Conservation (phyloP, 768 basidiomycete genomes). For the Phylloporus sp. region DNA sequence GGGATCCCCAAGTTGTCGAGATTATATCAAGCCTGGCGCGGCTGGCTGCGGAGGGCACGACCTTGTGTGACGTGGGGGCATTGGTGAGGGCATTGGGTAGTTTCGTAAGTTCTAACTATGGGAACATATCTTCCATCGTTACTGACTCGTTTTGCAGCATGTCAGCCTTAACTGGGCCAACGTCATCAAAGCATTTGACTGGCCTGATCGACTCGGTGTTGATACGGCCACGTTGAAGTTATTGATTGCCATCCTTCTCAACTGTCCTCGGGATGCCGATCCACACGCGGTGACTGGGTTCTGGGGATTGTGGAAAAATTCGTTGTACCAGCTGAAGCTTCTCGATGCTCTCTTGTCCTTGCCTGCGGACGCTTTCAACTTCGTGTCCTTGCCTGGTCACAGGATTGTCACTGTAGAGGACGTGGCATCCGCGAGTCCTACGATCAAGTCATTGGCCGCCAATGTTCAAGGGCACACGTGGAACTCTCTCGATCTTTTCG, state of each 20-base stretch:
- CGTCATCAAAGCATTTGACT: slow-evolving; percentile 83
- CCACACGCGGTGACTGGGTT: slow-evolving; percentile 81
- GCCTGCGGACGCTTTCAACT: slow-evolving; percentile 87
- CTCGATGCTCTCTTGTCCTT: slow-evolving; percentile 86
- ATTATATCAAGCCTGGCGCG: slow-evolving; percentile 64
- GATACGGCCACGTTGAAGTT: slow-evolving; percentile 88
- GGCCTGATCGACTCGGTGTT: slow-evolving; percentile 74
- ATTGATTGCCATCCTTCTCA: slow-evolving; percentile 80
- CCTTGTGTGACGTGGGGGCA: slow-evolving; percentile 68
- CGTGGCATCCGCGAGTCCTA: slow-evolving; percentile 76
- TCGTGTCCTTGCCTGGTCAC: slow-evolving; percentile 79
- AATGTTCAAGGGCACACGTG: slow-evolving; percentile 91
- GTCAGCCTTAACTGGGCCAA: slow-evolving; percentile 71
- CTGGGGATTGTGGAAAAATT: slow-evolving; percentile 83
- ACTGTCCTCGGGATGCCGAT: slow-evolving; percentile 70
- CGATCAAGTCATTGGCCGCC: slow-evolving; percentile 86
- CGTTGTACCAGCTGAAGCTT: slow-evolving; percentile 78
- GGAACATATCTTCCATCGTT: neutral
- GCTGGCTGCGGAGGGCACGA: slow-evolving; percentile 65
- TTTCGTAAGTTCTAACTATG: slow-evolving; percentile 51
- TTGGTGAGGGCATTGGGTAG: slow-evolving; percentile 68
- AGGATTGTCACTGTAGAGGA: slow-evolving; percentile 87
- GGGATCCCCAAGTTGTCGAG: slow-evolving; percentile 65
- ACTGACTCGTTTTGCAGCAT: slow-evolving; percentile 40
- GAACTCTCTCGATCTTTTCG: slow-evolving; percentile 90